Conservation (phyloP, 1,284 basidiomycete genomes). For the Ceratobasidium sp. region DNA sequence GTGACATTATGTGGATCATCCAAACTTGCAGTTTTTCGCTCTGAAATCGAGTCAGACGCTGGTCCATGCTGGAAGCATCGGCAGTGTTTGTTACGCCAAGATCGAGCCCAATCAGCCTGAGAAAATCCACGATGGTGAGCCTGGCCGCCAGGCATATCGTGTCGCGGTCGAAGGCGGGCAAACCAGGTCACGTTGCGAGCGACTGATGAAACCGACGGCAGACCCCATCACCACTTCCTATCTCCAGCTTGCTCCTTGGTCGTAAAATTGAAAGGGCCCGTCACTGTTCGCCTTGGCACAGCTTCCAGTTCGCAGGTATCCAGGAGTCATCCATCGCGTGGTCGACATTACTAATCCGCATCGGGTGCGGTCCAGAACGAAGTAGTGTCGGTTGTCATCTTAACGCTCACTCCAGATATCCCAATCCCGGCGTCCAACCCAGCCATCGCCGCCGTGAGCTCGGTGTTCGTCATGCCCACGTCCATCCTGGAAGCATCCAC, state of each 20-base stretch:
- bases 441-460: constrained; percentile 36
- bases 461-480: constrained; percentile 38
- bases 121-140: no score
- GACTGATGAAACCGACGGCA: constrained; percentile 36
- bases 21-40: no score
- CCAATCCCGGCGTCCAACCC: constrained; percentile 32
- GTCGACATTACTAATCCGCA: constrained; percentile 33
- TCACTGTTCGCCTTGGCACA: constrained; percentile 22
- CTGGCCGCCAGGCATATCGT: no score
- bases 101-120: no score
- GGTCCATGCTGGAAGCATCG: no score
- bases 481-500: constrained; percentile 27
- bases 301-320: constrained; percentile 29
- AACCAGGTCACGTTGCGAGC: constrained; percentile 31
- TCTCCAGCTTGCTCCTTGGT: constrained; percentile 26
- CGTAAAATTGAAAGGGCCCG: constrained; percentile 7
- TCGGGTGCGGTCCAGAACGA: constrained; percentile 37
- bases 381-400: not conserved
- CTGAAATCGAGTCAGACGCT: no score
- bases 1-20: no score
- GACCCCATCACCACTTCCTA: constrained; percentile 30
- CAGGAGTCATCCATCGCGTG: constrained; percentile 29
- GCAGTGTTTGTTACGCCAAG: no score
- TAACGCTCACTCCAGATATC: not conserved
- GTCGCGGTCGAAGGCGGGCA: constrained; percentile 15